These are phyloP conservation scores for Verticillium longisporum DNA, from an alignment of 2,329 filamentous ascomycete genomes.

Conservation along the genomic window DNA sequence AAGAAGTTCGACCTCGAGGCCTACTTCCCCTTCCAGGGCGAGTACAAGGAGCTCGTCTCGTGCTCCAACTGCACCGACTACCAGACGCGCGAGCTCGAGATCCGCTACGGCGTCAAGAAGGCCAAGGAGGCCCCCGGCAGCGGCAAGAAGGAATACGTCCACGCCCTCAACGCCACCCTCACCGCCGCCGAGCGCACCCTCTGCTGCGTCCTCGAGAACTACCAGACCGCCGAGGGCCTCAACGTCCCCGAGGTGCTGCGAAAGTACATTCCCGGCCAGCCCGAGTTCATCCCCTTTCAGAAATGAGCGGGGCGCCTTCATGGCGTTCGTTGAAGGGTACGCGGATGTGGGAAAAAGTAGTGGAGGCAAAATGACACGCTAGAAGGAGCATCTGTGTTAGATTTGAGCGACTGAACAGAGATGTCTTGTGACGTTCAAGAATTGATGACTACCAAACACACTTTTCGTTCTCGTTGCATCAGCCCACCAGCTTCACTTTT, in stretches of 20 bases:
- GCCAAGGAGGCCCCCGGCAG: constrained; percentile 13
- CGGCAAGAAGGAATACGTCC: constrained; percentile 79
- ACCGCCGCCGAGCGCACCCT: constrained; percentile 88
- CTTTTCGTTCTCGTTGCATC: no score
- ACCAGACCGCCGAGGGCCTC: constrained; percentile 83
- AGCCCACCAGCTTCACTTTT: no score
- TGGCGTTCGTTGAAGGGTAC: background rate
- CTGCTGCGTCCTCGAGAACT: constrained; percentile 95
- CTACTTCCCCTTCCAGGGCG: constrained; percentile 92
- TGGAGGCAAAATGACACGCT: background rate
- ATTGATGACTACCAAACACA: no score
- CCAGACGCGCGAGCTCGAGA: constrained; percentile 89
- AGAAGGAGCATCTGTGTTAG: background rate
- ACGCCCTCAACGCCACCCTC: constrained; percentile 83
- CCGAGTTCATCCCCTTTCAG: constrained; percentile 81
- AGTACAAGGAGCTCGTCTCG: constrained; percentile 97
- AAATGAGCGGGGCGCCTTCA: background rate
- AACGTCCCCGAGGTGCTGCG: constrained; percentile 75
- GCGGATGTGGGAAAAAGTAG: background rate
- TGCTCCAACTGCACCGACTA: constrained; percentile 79
- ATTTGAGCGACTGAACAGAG: background rate
- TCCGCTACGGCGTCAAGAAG: constrained; percentile 80
- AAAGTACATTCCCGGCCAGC: constrained; percentile 84
- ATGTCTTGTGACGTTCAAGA: background rate
- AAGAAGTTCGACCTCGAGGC: constrained; percentile 97